Conservation (phyloP, 1,139 yeast species). For the Eremothecium gossypii region DNA sequence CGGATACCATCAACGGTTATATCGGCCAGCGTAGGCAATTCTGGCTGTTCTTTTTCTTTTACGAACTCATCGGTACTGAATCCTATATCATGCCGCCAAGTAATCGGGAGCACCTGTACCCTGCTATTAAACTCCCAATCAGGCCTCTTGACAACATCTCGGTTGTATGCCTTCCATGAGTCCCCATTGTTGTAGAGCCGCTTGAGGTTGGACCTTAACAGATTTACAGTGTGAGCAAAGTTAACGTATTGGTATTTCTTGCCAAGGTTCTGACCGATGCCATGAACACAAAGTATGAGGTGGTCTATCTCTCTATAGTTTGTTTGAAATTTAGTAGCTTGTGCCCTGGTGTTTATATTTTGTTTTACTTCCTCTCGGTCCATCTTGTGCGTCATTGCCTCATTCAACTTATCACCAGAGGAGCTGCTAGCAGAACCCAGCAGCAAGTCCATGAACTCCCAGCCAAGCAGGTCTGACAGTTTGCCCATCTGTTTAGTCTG, state of each 20-base stretch:
- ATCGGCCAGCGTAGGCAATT: conserved; percentile 56
- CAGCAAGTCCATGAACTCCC: conserved; percentile 17
- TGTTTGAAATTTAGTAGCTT: conserved; percentile 18
- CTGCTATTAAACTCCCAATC: conserved; percentile 40
- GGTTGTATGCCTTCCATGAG: conserved; percentile 32
- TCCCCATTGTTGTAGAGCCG: conserved; percentile 42
- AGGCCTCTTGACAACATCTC: conserved; percentile 15
- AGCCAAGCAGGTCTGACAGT: conserved; percentile 16
- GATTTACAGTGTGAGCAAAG: conserved; percentile 77
- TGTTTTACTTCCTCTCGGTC: conserved; percentile 35
- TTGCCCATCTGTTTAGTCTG: conserved; percentile 14
- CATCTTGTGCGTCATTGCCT: conserved; percentile 37
- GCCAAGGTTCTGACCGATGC: conserved; percentile 87
- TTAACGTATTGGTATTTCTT: conserved; percentile 71
- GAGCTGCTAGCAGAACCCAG: conserved; percentile 13
- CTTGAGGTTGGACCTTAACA: conserved; percentile 56
- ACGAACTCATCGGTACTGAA: conserved; percentile 41
- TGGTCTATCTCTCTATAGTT: conserved; percentile 58
- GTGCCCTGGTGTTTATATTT: conserved; percentile 23
- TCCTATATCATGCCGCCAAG: conserved; percentile 67
- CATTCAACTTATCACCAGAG: conserved; percentile 16
- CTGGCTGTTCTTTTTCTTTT: conserved; percentile 20
- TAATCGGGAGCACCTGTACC: conserved; percentile 67
- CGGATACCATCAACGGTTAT: conserved; percentile 75
- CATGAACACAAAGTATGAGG: conserved; percentile 78